These are phyloP conservation scores for Diaporthe citriasiana DNA, from an alignment of 2,329 filamentous ascomycete genomes.

Conservation along the genomic window DNA sequence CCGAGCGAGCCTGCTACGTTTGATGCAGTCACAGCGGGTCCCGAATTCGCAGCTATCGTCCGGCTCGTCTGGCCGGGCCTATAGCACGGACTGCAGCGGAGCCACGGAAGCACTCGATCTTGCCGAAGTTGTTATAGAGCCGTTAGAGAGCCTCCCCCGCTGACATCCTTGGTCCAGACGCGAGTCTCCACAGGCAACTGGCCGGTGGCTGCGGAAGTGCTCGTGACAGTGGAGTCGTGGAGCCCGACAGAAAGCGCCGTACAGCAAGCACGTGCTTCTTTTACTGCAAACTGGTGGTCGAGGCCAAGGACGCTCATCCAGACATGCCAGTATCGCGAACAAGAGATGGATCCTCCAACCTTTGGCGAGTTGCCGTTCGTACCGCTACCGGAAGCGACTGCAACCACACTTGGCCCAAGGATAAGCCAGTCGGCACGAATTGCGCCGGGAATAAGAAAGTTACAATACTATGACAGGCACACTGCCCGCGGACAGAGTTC, in stretches of 20 bases:
- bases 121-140: conserved; percentile 9
- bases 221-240: conserved; percentile 7
- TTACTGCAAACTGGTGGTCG: neutral
- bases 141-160: conserved; percentile 14
- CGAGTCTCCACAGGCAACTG: conserved; percentile 17
- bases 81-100: conserved; percentile 12
- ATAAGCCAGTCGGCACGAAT: neutral
- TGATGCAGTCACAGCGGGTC: conserved; percentile 9
- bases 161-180: conserved; percentile 13
- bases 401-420: neutral
- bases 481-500: neutral
- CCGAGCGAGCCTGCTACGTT: neutral
- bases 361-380: neutral
- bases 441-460: neutral
- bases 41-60: conserved; percentile 6
- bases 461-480: neutral
- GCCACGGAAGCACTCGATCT: conserved; percentile 11
- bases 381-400: neutral
- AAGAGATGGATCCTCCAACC: neutral
- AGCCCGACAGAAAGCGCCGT: neutral
- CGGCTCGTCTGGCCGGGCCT: conserved; percentile 5
- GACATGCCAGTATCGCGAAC: neutral
- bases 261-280: neutral
- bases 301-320: neutral
- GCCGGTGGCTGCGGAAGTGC: neutral